Percentiles rank a stretch among this genome's conserved stretches.
Conservation (phyloP, 1,139 yeast genomes). For the Suhomyces guaymorum region DNA sequence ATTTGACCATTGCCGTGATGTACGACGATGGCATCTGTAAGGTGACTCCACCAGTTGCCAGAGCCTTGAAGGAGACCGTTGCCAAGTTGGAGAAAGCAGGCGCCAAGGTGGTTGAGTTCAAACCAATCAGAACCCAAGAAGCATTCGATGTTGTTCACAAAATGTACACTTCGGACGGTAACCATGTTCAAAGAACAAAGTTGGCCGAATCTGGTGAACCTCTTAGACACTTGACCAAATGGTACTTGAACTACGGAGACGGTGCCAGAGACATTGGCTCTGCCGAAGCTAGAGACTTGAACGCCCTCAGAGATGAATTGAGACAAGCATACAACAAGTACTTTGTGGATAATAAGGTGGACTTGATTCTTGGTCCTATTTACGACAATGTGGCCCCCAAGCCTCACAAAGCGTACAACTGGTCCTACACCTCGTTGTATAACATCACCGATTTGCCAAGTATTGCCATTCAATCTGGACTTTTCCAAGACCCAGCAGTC, state of each 20-base stretch:
- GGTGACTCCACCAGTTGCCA: constrained; percentile 57
- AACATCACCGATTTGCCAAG: constrained; percentile 66
- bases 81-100: constrained; percentile 21
- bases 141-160: constrained; percentile 53
- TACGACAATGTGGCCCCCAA: constrained; percentile 74
- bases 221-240: constrained; percentile 56
- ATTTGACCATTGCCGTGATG: constrained; percentile 39
- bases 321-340: constrained; percentile 56
- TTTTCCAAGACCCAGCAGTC: constrained; percentile 52
- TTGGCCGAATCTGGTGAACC: constrained; percentile 69
- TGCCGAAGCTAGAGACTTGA: constrained; percentile 51
- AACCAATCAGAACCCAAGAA: constrained; percentile 51
- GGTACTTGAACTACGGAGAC: constrained; percentile 58
- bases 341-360: constrained; percentile 57
- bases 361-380: constrained; percentile 67
- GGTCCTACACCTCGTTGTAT: constrained; percentile 76
- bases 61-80: constrained; percentile 24
- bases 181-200: constrained; percentile 50
- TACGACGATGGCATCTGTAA: constrained; percentile 42
- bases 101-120: constrained; percentile 34
- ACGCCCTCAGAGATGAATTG: constrained; percentile 51
- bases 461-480: constrained; percentile 60
- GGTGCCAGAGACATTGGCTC: constrained; percentile 47
- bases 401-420: constrained; percentile 62
- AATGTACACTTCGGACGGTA: constrained; percentile 62